Base-by-base conservation (phyloP, 371 early-diverging fungal genomes). In the Mucor saturninus region DNA sequence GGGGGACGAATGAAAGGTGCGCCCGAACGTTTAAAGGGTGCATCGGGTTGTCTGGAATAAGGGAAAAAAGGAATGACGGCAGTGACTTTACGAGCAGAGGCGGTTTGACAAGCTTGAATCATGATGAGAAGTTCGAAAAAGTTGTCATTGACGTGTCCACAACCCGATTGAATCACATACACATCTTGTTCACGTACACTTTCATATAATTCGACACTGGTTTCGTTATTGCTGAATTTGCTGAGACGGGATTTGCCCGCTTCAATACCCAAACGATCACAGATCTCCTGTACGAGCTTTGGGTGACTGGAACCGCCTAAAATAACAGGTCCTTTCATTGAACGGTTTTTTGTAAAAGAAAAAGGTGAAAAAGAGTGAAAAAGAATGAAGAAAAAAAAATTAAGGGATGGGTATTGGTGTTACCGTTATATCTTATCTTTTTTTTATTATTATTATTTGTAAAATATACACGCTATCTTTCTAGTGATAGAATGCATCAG, bases 51-150 rank as follows among this genome's bases (percentile, higher is more conserved):
- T 56, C 96, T 86, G 49, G 96, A 90, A 68, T 97, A 97, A 26
- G 96, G 96, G 77, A 95, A 98, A 78, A 91, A 94, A 10, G 97
- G 98, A 50, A 97, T 85, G 42, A 97, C 95, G 8, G 95, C 96
- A 1, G 93, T 95, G 66, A 96, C 82, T 61, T 83, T 83, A 56
- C 84, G 83, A 35, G 95, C 96, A 8, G 92, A 92, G 6, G 96
- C 95, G 0, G 91, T 94, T 72, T 94, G 93, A 81, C 98, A 97
- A 13, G 96, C 96, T 58, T 80, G 75, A 38, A 80, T 73, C 83
- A 94, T 88, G 62, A 93, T 91, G 15, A 92, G 74, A 29, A 94
- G 74, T 70, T 94, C 93, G 64, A 94, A 86, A 50, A 92, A 76
- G 71, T 90, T 85, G 70, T 93, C 91, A 65, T 92, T 92, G 60